These are phyloP conservation scores for Nannochloropsis oceanica DNA, from an alignment of 108 stramenopile genomes.

Conservation along the genomic window DNA sequence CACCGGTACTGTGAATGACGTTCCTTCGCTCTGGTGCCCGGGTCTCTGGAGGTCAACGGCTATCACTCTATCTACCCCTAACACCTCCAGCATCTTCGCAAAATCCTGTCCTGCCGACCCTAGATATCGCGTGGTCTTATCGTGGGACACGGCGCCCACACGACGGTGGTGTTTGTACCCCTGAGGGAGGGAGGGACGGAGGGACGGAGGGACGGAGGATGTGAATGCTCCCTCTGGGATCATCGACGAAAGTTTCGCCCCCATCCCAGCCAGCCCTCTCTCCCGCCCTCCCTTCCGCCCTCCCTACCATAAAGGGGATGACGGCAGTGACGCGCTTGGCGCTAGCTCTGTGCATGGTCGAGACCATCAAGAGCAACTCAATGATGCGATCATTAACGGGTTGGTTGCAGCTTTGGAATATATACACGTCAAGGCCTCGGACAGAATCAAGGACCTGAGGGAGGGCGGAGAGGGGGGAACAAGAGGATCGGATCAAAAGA, in stretches of 20 bases:
- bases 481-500: neutral
- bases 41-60: conserved; percentile 33
- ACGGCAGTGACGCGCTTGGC: conserved; percentile 36
- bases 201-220: too few species aligned
- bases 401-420: conserved; percentile 28
- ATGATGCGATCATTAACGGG: conserved; percentile 36
- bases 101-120: conserved; percentile 23
- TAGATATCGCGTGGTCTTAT: conserved; percentile 29
- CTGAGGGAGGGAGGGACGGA: too few species aligned
- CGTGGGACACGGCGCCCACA: conserved; percentile 18
- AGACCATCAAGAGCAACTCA: conserved; percentile 36
- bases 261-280: too few species aligned
- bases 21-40: conserved; percentile 18
- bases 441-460: neutral
- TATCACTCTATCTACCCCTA: conserved; percentile 35
- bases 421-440: conserved; percentile 23
- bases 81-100: conserved; percentile 26
- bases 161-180: conserved; percentile 34
- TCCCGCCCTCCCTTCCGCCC: too few species aligned
- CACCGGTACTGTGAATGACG: conserved; percentile 32
- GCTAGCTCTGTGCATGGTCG: conserved; percentile 31
- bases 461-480: neutral
- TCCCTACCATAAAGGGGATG: conserved; percentile 17
- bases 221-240: too few species aligned
- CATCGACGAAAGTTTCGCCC: too few species aligned